Conservation (phyloP, 805 yeast species). For the Saturnispora besseyi region DNA sequence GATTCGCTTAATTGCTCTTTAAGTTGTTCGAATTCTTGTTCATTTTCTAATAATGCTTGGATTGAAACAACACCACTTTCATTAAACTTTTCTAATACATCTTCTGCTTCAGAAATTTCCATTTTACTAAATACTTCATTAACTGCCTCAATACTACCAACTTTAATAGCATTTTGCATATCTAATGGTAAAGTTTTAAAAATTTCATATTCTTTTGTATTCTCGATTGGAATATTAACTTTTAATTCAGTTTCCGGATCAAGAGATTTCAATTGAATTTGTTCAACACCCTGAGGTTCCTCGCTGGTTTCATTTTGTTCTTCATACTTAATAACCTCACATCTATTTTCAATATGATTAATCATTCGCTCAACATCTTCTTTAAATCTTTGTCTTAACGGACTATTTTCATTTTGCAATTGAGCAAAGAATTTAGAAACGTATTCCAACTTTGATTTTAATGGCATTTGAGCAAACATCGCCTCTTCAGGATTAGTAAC, state of each 20-base stretch:
- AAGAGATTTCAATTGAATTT: conserved; percentile 79
- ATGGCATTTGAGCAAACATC: conserved; percentile 12
- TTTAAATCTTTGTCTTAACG: conserved; percentile 60
- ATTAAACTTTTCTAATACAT: conserved; percentile 61
- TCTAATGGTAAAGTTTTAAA: conserved; percentile 49
- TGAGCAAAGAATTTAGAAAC: conserved; percentile 46
- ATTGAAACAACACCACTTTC: conserved; percentile 79
- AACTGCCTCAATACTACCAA: conserved; percentile 65
- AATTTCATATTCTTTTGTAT: conserved; percentile 40
- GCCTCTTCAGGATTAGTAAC: conserved; percentile 2
- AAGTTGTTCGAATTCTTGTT: conserved; percentile 51
- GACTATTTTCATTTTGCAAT: conserved; percentile 42
- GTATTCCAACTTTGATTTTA: conserved; percentile 11
- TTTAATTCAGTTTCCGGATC: conserved; percentile 74
- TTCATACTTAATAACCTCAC: conserved; percentile 55
- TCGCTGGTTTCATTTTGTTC: conserved; percentile 31
- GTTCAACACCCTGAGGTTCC: conserved; percentile 55
- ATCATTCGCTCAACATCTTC: conserved; percentile 69
- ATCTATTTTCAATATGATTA: conserved; percentile 67
- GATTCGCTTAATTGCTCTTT: conserved; percentile 31
- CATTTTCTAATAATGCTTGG: conserved; percentile 66
- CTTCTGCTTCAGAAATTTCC: conserved; percentile 73
- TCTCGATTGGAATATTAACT: conserved; percentile 60
- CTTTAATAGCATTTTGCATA: conserved; percentile 69
- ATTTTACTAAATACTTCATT: conserved; percentile 72